Evolutionary conservation across 495 filamentous ascomycete species (phyloP), one percentile per base, ranked within the genome.

Genomic region (Tuber aestivum): DNA sequence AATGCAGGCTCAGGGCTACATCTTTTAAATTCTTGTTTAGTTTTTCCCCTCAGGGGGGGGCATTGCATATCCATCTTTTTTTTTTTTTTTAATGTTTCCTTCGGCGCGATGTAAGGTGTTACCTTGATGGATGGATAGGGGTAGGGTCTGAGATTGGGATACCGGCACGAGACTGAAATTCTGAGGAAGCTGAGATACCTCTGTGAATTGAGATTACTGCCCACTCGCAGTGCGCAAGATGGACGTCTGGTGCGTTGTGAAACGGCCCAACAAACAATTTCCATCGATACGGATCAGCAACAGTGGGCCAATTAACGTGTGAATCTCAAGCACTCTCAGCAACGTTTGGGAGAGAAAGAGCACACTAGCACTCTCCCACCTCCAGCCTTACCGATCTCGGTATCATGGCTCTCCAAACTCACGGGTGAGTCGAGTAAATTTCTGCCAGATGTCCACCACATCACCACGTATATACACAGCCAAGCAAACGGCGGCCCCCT

Each of bases 1-100:
- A 44, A 40, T 68, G n/a, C 21, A 75, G 23, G 38, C 70, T 69
- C 78, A 79, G 56, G 56, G 56, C 12, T 65, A 65, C 27, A 32
- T 65, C 32, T 5, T 9, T 12, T 65, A 18, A 65, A 35, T 72
- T 41, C 16, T 42, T 45, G 5, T 72, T 72, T 21, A 21, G 21
- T 72, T 44, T 72, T 72, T 48, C n/a, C n/a, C 3, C 23, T 50
- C 9, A 32, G 18, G 3, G 70, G 70, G 38, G 70, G 42, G 41
- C 45, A 41, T 70, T 69, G 40, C 76, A 72, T 74, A 9, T 68
- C 73, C 73, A 42, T 68, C 18, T 65, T 35, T 37, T 45, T 37
- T 70, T 69, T 9, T 27, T 72, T 69, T 45, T 41, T 70, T 27
- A 72, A 10, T 56, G 23, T 18, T 27, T 18, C 32, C 32, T 65